Base-by-base conservation (phyloP, 148 eudicot genomes). In the Rhododendron mucronatum region DNA sequence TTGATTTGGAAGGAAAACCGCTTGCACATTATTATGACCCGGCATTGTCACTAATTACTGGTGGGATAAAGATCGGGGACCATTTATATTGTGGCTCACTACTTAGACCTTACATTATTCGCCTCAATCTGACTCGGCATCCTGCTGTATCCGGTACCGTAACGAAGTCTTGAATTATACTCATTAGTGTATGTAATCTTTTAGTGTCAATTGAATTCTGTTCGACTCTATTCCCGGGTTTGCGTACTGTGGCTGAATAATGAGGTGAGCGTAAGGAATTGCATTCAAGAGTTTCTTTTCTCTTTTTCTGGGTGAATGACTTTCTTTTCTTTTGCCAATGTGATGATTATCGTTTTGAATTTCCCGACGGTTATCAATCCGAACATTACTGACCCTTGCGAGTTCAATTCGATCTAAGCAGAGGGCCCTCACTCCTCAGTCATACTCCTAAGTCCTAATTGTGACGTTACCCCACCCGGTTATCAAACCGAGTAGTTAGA, bases 1-100 rank as follows among this genome's bases (percentile, higher is more conserved):
- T 94, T 28, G 98, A 95, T 90, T 74, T 92, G 85, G 87, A 93
- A 76, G 99, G 99, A 74, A 92, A 90, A 10, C 93, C 92, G 16
- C 84, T 50, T 67, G 91, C 91, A 6, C 90, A 91, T 77, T 89
- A 89, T 20, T 87, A 88, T 47, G 99, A 96, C 88, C 88, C 85
- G 4, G 81, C 83, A 53, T 55, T 92, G 87, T 83, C 90, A 4
- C 5, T 77, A 1, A 57, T 92, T 51, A 16, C 99, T 0, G 89
- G 93, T 39, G 93, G 89, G 44, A 86, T 92, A 13, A 91, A 85
- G 90, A 86, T 93, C 23, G 88, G 87, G 10, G 89, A 95, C 74
- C 90, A 93, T 57, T 76, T 96, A 18, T 95, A 92, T 33, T 74
- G 88, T 59, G 96, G 97, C 59, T 92, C 94, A 7, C 30, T 94